Evolutionary conservation across 225 moss, liverwort and hornwort genomes (phyloP), one percentile per base, ranked within the genome.

Genomic region (Physcomitrellopsis africana): DNA sequence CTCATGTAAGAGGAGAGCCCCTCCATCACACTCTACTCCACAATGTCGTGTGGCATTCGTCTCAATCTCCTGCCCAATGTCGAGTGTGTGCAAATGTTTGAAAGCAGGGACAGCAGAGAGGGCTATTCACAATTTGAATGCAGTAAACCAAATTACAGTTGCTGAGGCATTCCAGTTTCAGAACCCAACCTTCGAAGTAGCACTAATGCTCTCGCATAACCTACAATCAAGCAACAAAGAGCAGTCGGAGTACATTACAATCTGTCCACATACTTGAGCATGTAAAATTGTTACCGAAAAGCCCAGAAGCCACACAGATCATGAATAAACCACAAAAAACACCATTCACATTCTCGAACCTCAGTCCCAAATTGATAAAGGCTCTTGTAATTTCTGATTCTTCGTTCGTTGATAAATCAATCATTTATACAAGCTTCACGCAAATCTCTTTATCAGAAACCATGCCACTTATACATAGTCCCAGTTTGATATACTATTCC

Each of bases 141-240:
- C 7, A 37, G 83, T 70, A 20, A 82, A 78, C 91, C 91, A 91
- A 11, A 91, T 68, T 62, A 82, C 53, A 75, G 80, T 86, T 1
- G 91, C 84, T n/a, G 88, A 86, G 23, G 87, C 19, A 51, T 91
- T 37, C 82, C 91, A 91, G 84, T 42, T 81, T 77, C 17, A 86
- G 76, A 91, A 71, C 91, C 88, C 74, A 91, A 63, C 49, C 88
- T 86, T 27, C 91, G 81, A 46, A 91, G 72, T 22, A 91, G 76
- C 11, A 88, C 91, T 80, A 91, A 81, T 16, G 88, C 68, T 2
- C 88, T 2, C 91, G 82, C 9, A 88, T 86, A 12, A 91, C 89
- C 89, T 89, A 82, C 45, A 70, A 26, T 29, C 43, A 66, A 10
- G 16, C 23, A 15, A 32, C 27, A 56, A 57, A 52, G 60, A 18